Base-by-base conservation (phyloP, 2,329 filamentous ascomycete genomes). In the Bisporella sp. region DNA sequence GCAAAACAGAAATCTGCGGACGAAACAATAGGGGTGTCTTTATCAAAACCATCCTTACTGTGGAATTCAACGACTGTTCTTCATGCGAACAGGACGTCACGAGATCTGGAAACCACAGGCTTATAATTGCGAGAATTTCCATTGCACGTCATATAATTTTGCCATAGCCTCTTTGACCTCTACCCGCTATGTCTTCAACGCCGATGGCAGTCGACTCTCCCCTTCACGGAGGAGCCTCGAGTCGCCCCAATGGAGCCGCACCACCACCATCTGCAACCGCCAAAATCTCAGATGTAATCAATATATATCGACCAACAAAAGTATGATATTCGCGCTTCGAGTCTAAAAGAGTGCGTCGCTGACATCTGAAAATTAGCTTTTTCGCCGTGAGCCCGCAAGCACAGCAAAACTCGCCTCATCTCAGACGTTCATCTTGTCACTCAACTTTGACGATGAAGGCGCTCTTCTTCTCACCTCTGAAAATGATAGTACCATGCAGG, bases 401-500 rank as follows among this genome's bases (percentile, higher is more conserved):
- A 74, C 50, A 31, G 52, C 55, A 21, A 57, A 54, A 49, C 46
- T 56, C 32, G 45, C 43, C 6, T 45, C 54, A 33, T 42, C 50
- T 41, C 54, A 75, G 46, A 81, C 84, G 4, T 77, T 83, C 57
- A 82, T 96, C 53, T 86, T 93, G 6, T 97, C 92, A 1, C 81
- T 99, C 61, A 92, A 99, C 72, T 99, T 96, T 66, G 91, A 97
- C 68, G 91, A 97, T 71, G 86, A 88, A 41, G 93, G 93, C 67
- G 90, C 96, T 68, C 87, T 92, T 46, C 79, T 95, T 53, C 89
- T 99, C 69, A 88, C 91, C 0, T 89, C 90, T 5, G 88, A 91
- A 59, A 90, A 89, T 71, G 93, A 99, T 68, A 91, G 96, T 67
- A 95, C 89, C 4, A 87, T 99, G 55, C 91, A 97, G 64, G 84